Conservation (phyloP, 164 flowering plant genomes). For the Sedum album region DNA sequence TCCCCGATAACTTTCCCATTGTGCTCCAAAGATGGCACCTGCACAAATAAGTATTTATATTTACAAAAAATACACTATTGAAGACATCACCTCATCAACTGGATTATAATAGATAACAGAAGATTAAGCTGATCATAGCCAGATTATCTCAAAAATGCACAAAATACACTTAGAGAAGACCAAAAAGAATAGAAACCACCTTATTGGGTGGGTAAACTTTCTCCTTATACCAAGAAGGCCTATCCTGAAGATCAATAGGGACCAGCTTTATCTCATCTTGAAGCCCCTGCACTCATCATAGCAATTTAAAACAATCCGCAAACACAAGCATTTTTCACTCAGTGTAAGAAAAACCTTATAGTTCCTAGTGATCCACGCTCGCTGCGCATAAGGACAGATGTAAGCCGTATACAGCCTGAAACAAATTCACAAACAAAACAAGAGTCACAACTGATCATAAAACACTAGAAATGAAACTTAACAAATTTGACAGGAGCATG, state of each 20-base stretch:
- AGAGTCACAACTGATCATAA: background rate
- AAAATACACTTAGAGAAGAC: too few relatives aligned
- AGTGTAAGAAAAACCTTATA: constrained; percentile 26
- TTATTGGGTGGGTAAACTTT: constrained; percentile 60
- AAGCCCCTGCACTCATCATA: constrained; percentile 33
- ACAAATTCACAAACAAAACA: background rate
- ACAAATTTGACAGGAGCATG: background rate
- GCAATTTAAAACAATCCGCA: background rate
- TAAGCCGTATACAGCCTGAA: constrained; percentile 24
- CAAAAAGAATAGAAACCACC: constrained; percentile 21
- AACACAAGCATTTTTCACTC: too few relatives aligned
- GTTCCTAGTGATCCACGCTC: constrained; percentile 38
- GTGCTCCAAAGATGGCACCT: constrained; percentile 69
- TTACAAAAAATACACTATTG: background rate
- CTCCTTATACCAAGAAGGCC: constrained; percentile 74
- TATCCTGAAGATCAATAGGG: constrained; percentile 41
- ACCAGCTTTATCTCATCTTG: constrained; percentile 56
- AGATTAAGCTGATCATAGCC: too few relatives aligned
- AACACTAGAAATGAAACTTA: background rate
- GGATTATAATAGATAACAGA: too few relatives aligned
- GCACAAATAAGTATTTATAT: too few relatives aligned
- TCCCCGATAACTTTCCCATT: constrained; percentile 53
- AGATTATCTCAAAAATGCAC: too few relatives aligned
- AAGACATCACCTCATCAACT: too few relatives aligned
- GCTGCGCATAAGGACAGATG: constrained; percentile 32